Conservation (phyloP, 2,329 filamentous ascomycete genomes). For the Lojkania enalia region DNA sequence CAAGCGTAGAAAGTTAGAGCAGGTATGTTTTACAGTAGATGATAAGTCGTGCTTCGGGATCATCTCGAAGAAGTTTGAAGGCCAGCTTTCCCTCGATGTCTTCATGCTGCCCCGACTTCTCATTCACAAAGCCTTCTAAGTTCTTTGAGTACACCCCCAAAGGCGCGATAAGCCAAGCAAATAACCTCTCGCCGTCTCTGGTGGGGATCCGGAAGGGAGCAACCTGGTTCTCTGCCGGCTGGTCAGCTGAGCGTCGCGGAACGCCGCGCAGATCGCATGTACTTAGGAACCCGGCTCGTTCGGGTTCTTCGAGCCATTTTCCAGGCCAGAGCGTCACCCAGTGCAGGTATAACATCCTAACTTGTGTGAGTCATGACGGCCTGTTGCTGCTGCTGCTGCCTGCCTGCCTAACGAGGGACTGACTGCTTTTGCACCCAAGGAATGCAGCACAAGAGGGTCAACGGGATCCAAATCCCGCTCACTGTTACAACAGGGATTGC, state of each 20-base stretch:
- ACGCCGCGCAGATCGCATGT: slow-evolving; percentile 7
- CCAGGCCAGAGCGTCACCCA: slow-evolving; percentile 41
- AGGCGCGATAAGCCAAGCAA: slow-evolving; percentile 91
- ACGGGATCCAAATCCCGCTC: slow-evolving; percentile 41
- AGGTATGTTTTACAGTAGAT: slow-evolving; percentile 53
- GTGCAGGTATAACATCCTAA: slow-evolving; percentile 43
- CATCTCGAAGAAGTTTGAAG: slow-evolving; percentile 55
- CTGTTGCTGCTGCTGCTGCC: too few relatives aligned
- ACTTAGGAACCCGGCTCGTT: slow-evolving; percentile 44
- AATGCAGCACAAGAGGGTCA: slow-evolving; percentile 38
- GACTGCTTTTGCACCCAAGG: slow-evolving; percentile 44
- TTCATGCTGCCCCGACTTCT: slow-evolving; percentile 34
- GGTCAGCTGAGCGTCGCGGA: slow-evolving; percentile 18
- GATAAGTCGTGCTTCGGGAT: slow-evolving; percentile 58
- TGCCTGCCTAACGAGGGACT: slow-evolving; percentile 7
- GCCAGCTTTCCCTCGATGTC: slow-evolving; percentile 53
- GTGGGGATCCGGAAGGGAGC: slow-evolving; percentile 79
- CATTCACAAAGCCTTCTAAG: slow-evolving; percentile 64
- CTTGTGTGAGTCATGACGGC: slow-evolving; percentile 11
- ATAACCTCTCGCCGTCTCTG: slow-evolving; percentile 74
- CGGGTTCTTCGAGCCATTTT: slow-evolving; percentile 40
- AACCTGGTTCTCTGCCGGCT: slow-evolving; percentile 73
- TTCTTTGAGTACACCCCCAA: slow-evolving; percentile 73
- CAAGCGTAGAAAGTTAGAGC: not conserved
- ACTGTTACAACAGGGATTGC: slow-evolving; percentile 29